These are phyloP conservation scores for Monosporozyma servazzii DNA, from an alignment of 805 yeast genomes.

Conservation along the genomic window DNA sequence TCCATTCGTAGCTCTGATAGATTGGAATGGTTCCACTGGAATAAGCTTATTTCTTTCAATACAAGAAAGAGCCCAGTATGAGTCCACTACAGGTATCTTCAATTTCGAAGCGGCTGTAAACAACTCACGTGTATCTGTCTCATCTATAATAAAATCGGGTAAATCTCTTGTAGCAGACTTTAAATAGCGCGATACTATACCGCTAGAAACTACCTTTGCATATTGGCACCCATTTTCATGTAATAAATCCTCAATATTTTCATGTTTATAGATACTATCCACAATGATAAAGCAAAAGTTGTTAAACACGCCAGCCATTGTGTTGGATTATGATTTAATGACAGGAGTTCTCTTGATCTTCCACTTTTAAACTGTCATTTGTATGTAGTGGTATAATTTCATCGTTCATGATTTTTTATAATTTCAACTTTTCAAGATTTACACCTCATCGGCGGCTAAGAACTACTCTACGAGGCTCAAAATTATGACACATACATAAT, in stretches of 20 bases:
- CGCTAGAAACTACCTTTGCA: background rate
- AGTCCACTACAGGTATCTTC: conserved; percentile 18
- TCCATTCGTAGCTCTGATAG: conserved; percentile 53
- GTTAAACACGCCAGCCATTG: background rate
- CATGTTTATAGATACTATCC: background rate
- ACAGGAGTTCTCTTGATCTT: background rate
- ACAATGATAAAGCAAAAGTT: background rate
- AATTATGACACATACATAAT: no score
- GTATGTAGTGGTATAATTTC: background rate
- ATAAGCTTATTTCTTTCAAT: conserved; percentile 11
- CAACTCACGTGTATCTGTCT: background rate
- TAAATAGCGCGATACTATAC: background rate
- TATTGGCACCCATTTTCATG: background rate
- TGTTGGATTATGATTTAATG: background rate
- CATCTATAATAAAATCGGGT: background rate
- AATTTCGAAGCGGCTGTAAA: background rate
- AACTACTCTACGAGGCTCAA: background rate
- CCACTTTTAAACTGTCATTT: background rate
- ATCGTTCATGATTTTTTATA: background rate
- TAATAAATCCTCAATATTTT: background rate
- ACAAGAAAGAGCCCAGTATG: conserved; percentile 19
- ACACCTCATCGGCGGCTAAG: background rate
- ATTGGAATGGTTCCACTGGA: conserved; percentile 48
- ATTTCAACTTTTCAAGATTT: background rate
- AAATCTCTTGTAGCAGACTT: background rate